Base-by-base conservation (phyloP, 75 land plant species). In the Selaginella moellendorffii region DNA sequence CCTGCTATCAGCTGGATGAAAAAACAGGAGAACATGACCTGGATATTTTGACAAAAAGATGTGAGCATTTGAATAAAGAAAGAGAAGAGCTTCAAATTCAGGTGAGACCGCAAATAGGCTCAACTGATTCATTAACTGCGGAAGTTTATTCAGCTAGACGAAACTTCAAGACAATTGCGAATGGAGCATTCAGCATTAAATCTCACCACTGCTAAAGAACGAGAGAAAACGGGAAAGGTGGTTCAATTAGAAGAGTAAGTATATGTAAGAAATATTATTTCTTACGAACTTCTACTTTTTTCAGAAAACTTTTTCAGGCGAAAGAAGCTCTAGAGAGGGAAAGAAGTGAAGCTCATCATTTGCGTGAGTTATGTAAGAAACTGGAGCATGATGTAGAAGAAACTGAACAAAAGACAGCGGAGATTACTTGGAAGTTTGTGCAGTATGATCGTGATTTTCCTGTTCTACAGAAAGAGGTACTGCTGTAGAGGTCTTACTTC, bases 401-500 rank as follows among this genome's bases (percentile, higher is more conserved):
- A 8, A 25, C 19, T 9, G 59, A 56, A 56, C 5, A 21, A 56
- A 21, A 8, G 17, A 56, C n/a, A 21, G 59, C 8, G 8, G 59
- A 56, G 8, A 25, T 56, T 8, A 19, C 21, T 2, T 56, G 59
- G 59, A 25, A 56, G 21, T 56, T 21, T 56, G 59, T 56, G 24
- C 59, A 56, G 5, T 56, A 56, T 56, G 59, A 56, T 2, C 21
- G 25, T 19, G 59, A 56, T 8, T 56, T 56, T 56, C 59, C 59
- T 8, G n/a, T 8, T 21, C 21, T 56, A 2, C 21, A 56, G 21
- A 56, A 56, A 8, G 59, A 56, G 59, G 59, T 56, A 2, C n/a
- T 19, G 5, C 23, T 24, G n/a, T 56, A 56, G 59, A 56, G 19
- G 51, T 46, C 10, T 10, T 10, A 46, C 51, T 10, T 46, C 14